Percentiles rank a stretch among this genome's conserved stretches.
phyloP scores from a whole-genome alignment of 176 grass and related monocot genomes.

The Cenchrus fungigraminus region DNA sequence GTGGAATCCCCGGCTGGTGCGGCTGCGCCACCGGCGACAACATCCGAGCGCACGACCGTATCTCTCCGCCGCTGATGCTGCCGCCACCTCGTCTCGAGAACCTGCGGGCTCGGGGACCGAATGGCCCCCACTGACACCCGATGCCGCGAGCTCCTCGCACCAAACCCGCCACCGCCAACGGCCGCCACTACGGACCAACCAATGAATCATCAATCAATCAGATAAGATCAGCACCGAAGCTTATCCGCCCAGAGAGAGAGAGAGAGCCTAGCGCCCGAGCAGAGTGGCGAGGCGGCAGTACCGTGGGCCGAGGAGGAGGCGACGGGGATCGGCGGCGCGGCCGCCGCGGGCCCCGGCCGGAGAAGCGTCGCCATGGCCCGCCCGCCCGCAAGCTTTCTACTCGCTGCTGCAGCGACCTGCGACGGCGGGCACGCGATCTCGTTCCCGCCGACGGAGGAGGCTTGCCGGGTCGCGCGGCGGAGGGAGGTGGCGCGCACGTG shows the following conservation, averaged over 20 bases:
- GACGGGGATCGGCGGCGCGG: not conserved
- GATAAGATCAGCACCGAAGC: constrained; percentile 26
- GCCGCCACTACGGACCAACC: constrained; percentile 15
- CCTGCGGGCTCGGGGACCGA: constrained; percentile 10
- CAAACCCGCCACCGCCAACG: not conserved
- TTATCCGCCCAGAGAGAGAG: not conserved
- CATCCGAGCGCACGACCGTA: constrained; percentile 7
- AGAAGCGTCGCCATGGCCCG: constrained; percentile 35
- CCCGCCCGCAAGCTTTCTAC: not conserved
- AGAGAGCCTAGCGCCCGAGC: not conserved
- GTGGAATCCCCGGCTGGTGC: not conserved
- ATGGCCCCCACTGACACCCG: constrained; percentile 11
- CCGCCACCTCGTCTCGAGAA: constrained; percentile 16
- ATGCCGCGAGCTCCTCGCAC: not conserved
- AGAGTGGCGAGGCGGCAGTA: constrained; percentile 1
- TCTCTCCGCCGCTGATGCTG: constrained; percentile 6
- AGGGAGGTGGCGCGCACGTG: constrained; percentile 49
- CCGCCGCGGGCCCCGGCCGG: constrained; percentile 2
- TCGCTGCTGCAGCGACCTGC: not conserved
- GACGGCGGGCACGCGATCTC: not conserved
- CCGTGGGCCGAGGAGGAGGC: constrained; percentile 29
- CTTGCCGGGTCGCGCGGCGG: not conserved
- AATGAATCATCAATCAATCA: not conserved
- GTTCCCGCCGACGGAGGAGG: not conserved
- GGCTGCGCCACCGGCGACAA: not conserved